Base-by-base conservation (phyloP, 495 filamentous ascomycete species). In the Haplographium delicatum region DNA sequence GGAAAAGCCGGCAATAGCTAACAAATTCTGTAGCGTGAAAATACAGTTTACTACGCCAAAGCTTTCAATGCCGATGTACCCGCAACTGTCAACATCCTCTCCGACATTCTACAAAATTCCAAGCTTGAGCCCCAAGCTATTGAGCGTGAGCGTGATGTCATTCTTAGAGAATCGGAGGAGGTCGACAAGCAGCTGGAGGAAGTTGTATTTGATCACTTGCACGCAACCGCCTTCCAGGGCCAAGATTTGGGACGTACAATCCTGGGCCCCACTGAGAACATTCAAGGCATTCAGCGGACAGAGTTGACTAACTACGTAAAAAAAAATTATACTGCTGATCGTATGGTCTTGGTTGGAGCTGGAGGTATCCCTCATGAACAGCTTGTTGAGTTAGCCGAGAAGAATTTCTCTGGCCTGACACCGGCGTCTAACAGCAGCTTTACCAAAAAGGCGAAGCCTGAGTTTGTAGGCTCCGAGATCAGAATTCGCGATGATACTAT, bases 1-100 rank as follows among this genome's bases (percentile, higher is more conserved):
- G 43, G 48, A 40, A 50, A 8, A 23, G 20, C 6, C 11, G 18
- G 30, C 5, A 31, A 22, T 43, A 34, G 42, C 58, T 61, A 44
- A 65, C 38, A 44, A 34, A 7, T 10, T 47, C 13, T 45, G 41
- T 63, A 96, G 88, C 85, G 93, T 63, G 93, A 98, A 75, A 96
- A 95, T 79, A 98, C 93, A 57, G 93, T 97, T 65, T 98, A 99
- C 80, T 99, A 96, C 71, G 93, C 94, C 72, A 96, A 96, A 74
- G 83, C 94, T 54, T 95, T 99, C 75, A 99, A 97, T 76, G 79
- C 83, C 69, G 93, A 99, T 69, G 89, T 96, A 49, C 90, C 91
- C 60, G 86, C 88, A 66, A 84, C 86, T 62, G 93, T 99, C 68
- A 86, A 97, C 68, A 97, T 99, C 68, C 88, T 99, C 47, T 83